Base-by-base conservation (phyloP, 2,329 filamentous ascomycete species). In the Aspergillus sp. region DNA sequence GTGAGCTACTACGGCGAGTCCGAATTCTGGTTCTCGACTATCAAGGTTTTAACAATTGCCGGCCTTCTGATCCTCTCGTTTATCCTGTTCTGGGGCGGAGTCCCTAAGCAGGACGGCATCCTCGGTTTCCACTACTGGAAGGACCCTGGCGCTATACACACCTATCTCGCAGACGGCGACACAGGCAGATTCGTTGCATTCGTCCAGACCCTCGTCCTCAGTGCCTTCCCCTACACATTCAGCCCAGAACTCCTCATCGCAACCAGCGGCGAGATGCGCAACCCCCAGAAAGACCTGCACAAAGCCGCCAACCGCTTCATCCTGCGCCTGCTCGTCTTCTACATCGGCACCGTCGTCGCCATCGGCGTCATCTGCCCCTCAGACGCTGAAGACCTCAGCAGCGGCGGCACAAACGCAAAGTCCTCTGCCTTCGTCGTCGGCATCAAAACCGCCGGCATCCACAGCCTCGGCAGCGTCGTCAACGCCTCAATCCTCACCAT, bases 241-340 rank as follows among this genome's bases (percentile, higher is more conserved):
- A 80, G 80, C 0, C 81, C 82, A 0, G 83, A 86, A 62, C 68
- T 85, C 30, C 75, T 85, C 48, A 71, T 76, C 5, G 79, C 80
- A 77, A 77, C 81, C 2, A 86, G 87, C 2, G 87, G 85, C 19
- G 89, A 91, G 70, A 83, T 87, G 2, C 84, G 87, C 65, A 87
- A 89, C 60, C 88, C 89, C 0, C 83, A 87, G 4, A 76, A 77
- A 12, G 83, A 87, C 37, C 86, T 93, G 75, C 89, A 89, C 1
- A 84, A 83, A 20, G 90, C 89, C 1, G 91, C 87, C 73, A 90
- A 90, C 59, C 85, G 87, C 51, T 87, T 91, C 1, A 91, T 91
- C 70, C 89, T 88, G 72, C 87, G 90, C n/a, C 79, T 93, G 44
- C 86, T 87, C 0, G 75, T 84, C 13, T 93, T 93, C 73, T 92